Percentiles rank a stretch among this genome's conserved stretches.
These are phyloP conservation scores for Trichoderma citrinoviride DNA, from an alignment of 2,329 filamentous ascomycete genomes.

Conservation along the genomic window DNA sequence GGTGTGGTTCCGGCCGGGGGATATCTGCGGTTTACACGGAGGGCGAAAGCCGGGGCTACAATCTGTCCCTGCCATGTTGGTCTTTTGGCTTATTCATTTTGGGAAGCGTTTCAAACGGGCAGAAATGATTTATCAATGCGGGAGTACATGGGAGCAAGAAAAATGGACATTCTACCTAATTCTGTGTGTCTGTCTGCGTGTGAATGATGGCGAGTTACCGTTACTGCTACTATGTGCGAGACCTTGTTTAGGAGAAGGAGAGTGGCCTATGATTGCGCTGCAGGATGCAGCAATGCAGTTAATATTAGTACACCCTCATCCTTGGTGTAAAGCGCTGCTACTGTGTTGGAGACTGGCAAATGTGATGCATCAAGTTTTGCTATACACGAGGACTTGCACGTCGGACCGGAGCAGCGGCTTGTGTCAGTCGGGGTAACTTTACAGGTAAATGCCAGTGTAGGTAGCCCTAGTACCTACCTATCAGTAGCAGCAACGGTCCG, in stretches of 20 bases:
- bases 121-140: not conserved
- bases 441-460: no score
- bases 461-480: no score
- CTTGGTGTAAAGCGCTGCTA: not conserved
- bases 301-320: not conserved
- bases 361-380: conserved; percentile 1
- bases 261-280: not conserved
- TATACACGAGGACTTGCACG: not conserved
- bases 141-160: conserved; percentile 8
- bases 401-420: no score
- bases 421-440: no score
- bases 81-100: conserved; percentile 2
- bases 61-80: not conserved
- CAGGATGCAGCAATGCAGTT: conserved; percentile 16
- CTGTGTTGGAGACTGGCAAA: not conserved
- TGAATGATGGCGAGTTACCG: no score
- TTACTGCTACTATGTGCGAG: not conserved
- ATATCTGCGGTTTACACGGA: not conserved
- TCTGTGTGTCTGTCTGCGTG: no score
- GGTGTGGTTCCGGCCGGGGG: not conserved
- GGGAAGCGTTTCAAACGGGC: conserved; percentile 1
- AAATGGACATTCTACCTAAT: not conserved
- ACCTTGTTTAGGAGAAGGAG: not conserved
- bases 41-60: conserved; percentile 6
- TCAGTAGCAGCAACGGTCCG: no score